Evolutionary conservation across 1,284 basidiomycete genomes (phyloP).

Genomic region (Sporisorium graminicola): DNA sequence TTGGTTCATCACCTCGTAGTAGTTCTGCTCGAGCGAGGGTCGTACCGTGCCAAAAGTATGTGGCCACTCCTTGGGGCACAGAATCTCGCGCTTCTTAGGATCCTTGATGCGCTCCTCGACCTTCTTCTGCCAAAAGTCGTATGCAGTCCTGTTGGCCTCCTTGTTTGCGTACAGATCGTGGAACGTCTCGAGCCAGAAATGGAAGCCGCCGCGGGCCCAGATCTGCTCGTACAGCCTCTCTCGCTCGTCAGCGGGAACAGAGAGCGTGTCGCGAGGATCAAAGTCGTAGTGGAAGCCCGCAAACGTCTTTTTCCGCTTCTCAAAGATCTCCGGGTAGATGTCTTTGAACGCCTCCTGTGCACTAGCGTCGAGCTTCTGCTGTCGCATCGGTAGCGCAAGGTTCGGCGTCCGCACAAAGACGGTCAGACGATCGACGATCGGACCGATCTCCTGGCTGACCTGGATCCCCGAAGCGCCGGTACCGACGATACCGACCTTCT

Average conservation of each 20-base stretch:
- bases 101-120: constrained; percentile 46
- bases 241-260: constrained; percentile 47
- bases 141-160: constrained; percentile 52
- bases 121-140: constrained; percentile 61
- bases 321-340: constrained; percentile 55
- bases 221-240: constrained; percentile 47
- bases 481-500: constrained; percentile 76
- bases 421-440: constrained; percentile 46
- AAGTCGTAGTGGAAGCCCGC: constrained; percentile 59
- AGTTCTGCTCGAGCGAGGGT: constrained; percentile 56
- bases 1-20: constrained; percentile 71
- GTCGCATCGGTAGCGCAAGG: constrained; percentile 53
- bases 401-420: constrained; percentile 61
- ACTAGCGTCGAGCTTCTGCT: constrained; percentile 43
- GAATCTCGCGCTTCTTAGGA: constrained; percentile 56
- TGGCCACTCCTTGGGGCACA: constrained; percentile 52
- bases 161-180: constrained; percentile 48
- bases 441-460: constrained; percentile 71
- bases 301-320: constrained; percentile 55
- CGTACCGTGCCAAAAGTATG: constrained; percentile 60
- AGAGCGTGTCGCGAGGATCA: constrained; percentile 38
- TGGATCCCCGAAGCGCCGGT: constrained; percentile 75
- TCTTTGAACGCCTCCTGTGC: constrained; percentile 54
- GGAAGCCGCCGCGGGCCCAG: constrained; percentile 48
- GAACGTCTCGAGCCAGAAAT: constrained; percentile 58